Evolutionary conservation across 2,329 filamentous ascomycete species (phyloP).

Genomic region (Metarhizium anisopliae): DNA sequence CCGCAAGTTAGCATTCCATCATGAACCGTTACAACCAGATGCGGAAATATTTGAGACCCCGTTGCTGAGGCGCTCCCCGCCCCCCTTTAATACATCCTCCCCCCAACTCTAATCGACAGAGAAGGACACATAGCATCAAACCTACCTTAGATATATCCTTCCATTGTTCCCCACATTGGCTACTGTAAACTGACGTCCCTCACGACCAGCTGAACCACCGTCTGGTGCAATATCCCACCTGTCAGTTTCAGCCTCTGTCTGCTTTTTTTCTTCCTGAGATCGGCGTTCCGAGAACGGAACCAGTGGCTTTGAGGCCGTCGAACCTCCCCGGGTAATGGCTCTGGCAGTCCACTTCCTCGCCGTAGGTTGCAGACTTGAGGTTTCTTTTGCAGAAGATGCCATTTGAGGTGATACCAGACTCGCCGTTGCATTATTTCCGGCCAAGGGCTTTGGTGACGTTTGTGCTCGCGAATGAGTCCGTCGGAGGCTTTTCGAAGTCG

Average conservation of each 20-base stretch:
- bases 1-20: slow-evolving; percentile 13
- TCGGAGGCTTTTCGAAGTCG: background rate
- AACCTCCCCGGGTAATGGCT: slow-evolving; percentile 10
- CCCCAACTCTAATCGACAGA: background rate
- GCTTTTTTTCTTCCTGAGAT: slow-evolving; percentile 30
- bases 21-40: background rate
- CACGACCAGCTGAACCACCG: slow-evolving; percentile 49
- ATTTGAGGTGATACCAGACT: slow-evolving; percentile 2
- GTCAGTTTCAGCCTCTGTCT: slow-evolving; percentile 41
- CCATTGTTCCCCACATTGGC: slow-evolving; percentile 78
- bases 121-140: background rate
- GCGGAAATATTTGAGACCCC: background rate
- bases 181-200: slow-evolving; percentile 67
- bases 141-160: slow-evolving; percentile 72
- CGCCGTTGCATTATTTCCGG: slow-evolving; percentile 4
- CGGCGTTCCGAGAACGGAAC: slow-evolving; percentile 38
- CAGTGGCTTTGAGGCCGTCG: slow-evolving; percentile 25
- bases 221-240: slow-evolving; percentile 52
- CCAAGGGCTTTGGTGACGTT: slow-evolving; percentile 3
- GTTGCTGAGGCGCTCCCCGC: background rate
- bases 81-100: background rate
- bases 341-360: slow-evolving; percentile 5
- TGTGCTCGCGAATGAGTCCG: slow-evolving; percentile 2
- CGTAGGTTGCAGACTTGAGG: slow-evolving; percentile 5
- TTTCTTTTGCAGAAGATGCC: slow-evolving; percentile 4